A percentile compares a stretch with the other conserved stretches of the same genome.
Conservation (phyloP, 805 yeast species). For the Danielozyma ontarioensis region DNA sequence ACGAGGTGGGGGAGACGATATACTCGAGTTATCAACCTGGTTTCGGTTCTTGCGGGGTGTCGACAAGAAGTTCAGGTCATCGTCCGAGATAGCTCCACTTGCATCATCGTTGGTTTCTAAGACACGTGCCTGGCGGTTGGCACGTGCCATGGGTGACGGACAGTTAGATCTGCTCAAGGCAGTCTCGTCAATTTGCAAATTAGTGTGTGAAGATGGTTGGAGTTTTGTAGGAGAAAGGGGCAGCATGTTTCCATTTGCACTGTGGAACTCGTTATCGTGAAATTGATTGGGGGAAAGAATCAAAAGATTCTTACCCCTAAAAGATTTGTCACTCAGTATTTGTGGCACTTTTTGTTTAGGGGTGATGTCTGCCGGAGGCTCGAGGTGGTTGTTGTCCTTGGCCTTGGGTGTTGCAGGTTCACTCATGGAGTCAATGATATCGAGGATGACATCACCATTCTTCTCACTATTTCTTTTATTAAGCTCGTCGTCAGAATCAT, state of each 20-base stretch:
- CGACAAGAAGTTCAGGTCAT: conserved; percentile 4
- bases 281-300: conserved; percentile 36
- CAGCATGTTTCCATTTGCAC: conserved; percentile 6
- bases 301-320: conserved; percentile 25
- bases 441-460: conserved; percentile 14
- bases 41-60: conserved; percentile 9
- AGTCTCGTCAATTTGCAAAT: conserved; percentile 12
- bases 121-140: conserved; percentile 41
- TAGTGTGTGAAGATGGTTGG: conserved; percentile 1
- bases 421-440: conserved; percentile 13
- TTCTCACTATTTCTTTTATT: conserved; percentile 6
- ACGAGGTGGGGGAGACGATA: conserved; percentile 37
- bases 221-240: conserved; percentile 3
- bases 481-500: conserved; percentile 36
- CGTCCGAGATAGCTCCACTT: conserved; percentile 7
- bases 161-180: conserved; percentile 21
- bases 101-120: conserved; percentile 31
- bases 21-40: conserved; percentile 1
- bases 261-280: conserved; percentile 29
- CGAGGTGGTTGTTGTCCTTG: conserved; percentile 4
- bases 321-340: not conserved
- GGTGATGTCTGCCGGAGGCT: conserved; percentile 13
- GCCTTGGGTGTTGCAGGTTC: conserved; percentile 14
- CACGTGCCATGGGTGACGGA: conserved; percentile 38
- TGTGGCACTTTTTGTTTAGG: conserved; percentile 2